phyloP scores from a whole-genome alignment of 331 rosid species.

The Rhamnella rubrinervis region DNA sequence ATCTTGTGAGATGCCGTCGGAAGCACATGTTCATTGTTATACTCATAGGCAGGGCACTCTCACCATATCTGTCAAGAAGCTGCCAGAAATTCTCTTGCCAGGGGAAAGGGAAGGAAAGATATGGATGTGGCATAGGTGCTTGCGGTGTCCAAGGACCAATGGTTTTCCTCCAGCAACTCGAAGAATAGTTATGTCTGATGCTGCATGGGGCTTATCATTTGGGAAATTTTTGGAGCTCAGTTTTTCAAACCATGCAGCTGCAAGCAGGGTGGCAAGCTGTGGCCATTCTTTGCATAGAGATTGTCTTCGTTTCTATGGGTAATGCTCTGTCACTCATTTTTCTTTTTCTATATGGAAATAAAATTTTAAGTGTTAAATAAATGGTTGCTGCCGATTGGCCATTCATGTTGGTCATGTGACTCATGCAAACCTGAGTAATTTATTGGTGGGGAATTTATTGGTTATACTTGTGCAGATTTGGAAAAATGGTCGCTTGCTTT shows the following conservation, averaged over 20 bases:
- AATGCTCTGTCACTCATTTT: conserved; percentile 2
- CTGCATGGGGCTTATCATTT: conserved; percentile 98
- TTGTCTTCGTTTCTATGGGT: conserved; percentile 98
- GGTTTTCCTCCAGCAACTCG: conserved; percentile 96
- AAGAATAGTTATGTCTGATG: conserved; percentile 96
- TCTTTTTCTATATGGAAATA: neutral
- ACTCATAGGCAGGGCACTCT: conserved; percentile 98
- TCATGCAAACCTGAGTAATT: neutral
- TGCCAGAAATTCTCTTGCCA: conserved; percentile 61
- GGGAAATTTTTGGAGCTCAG: conserved; percentile 99
- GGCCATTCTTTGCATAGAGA: conserved; percentile 98
- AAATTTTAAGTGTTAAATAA: neutral
- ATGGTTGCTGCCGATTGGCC: neutral
- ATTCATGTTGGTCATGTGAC: neutral
- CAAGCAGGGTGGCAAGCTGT: conserved; percentile 98
- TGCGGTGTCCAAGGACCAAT: conserved; percentile 79
- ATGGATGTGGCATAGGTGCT: conserved; percentile 99
- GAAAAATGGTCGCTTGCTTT: conserved; percentile 95
- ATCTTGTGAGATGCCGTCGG: conserved; percentile 92
- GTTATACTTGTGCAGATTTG: conserved; percentile 56
- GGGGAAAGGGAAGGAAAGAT: conserved; percentile 96
- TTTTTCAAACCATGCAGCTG: conserved; percentile 97
- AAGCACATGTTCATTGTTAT: conserved; percentile 93
- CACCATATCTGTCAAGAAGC: conserved; percentile 86
- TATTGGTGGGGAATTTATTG: neutral